These are phyloP conservation scores for Wickerhamiella shivajii DNA, from an alignment of 805 yeast genomes.

Conservation along the genomic window DNA sequence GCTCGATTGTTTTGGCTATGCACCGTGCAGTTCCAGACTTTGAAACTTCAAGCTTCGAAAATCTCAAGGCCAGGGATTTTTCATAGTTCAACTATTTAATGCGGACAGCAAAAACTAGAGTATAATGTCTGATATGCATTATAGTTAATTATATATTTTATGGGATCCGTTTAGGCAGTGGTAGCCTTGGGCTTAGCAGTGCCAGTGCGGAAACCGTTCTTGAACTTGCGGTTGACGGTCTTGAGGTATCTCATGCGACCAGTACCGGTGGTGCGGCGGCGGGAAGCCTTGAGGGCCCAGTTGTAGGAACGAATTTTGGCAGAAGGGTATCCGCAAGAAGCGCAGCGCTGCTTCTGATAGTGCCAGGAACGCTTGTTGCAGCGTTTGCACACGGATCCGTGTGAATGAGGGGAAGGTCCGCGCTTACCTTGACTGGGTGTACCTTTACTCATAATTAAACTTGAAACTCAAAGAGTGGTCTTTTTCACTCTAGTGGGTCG, in stretches of 20 bases:
- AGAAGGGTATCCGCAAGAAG: conserved; percentile 99
- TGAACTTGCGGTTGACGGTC: conserved; percentile 94
- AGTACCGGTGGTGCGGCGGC: conserved; percentile 99
- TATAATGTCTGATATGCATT: too few relatives aligned
- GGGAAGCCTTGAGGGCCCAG: conserved; percentile 99
- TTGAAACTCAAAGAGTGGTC: conserved; percentile 1
- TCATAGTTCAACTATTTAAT: too few relatives aligned
- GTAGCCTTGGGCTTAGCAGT: conserved; percentile 44
- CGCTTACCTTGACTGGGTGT: conserved; percentile 99
- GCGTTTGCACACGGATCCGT: conserved; percentile 80
- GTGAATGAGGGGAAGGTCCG: conserved; percentile 99
- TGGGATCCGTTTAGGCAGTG: conserved; percentile 29
- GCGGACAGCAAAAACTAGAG: too few relatives aligned
- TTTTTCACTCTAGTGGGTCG: neutral
- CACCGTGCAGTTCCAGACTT: too few relatives aligned
- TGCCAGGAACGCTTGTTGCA: conserved; percentile 99
- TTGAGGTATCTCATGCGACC: conserved; percentile 98
- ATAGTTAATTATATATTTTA: too few relatives aligned
- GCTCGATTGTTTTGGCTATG: too few relatives aligned
- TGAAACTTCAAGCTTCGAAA: too few relatives aligned
- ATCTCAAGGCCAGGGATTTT: too few relatives aligned
- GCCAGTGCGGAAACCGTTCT: conserved; percentile 97
- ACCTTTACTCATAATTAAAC: conserved; percentile 49
- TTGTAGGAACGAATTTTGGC: conserved; percentile 86
- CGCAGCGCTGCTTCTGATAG: conserved; percentile 96